A percentile compares a stretch with the other conserved stretches of the same genome.
Evolutionary conservation across 208 protist species (phyloP).

Genomic region (Acanthamoeba sp.): DNA sequence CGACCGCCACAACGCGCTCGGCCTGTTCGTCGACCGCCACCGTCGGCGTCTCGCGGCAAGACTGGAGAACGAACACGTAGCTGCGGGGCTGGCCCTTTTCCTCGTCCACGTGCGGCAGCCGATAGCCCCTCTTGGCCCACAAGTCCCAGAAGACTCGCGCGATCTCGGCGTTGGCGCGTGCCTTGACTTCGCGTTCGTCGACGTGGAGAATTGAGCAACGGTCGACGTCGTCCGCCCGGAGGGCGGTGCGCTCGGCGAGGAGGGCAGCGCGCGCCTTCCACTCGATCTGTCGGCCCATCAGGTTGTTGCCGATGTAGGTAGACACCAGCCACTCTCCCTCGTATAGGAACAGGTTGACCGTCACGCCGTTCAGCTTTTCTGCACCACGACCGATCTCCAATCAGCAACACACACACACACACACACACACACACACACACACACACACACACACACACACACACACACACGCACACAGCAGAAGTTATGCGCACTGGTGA

Average conservation of each 20-base stretch:
- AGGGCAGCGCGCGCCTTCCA: not conserved
- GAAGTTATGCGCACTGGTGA: conserved; percentile 23
- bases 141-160: not conserved
- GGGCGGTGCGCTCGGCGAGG: not conserved
- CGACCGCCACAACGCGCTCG: not conserved
- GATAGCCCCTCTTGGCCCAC: not conserved
- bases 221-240: no score
- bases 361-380: conserved; percentile 16
- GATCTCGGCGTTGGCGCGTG: not conserved
- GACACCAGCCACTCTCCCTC: not conserved
- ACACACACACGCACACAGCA: no score
- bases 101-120: not conserved
- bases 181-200: not conserved
- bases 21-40: not conserved
- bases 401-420: no score
- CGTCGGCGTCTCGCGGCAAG: not conserved
- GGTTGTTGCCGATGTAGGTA: conserved; percentile 6
- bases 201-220: not conserved
- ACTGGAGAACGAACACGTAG: conserved; percentile 26
- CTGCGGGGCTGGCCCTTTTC: not conserved
- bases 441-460: no score
- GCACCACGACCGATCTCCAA: not conserved
- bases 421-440: no score
- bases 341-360: not conserved
- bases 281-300: not conserved